Evolutionary conservation across 2,329 filamentous ascomycete genomes (phyloP).

Genomic region (Alternaria ethzedia): DNA sequence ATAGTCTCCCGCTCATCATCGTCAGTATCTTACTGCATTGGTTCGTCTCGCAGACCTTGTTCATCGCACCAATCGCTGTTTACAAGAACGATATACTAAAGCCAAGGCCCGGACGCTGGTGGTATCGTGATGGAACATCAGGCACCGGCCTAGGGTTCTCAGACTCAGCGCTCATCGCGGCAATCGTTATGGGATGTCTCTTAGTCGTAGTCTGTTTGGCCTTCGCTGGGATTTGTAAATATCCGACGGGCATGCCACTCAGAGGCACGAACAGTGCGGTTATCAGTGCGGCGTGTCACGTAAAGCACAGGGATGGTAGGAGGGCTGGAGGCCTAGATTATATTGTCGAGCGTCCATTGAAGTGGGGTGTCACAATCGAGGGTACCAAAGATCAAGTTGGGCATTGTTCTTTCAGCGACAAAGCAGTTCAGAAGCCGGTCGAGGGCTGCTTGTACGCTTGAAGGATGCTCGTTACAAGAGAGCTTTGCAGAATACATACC

Average conservation of each 20-base stretch:
- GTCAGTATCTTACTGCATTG: not conserved
- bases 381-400: not conserved
- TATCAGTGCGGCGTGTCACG: not conserved
- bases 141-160: not conserved
- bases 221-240: accelerated
- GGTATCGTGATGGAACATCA: no score
- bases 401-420: not conserved
- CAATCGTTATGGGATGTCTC: not conserved
- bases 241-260: not conserved
- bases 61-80: accelerated
- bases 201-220: not conserved
- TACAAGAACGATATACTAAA: no score
- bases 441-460: not conserved
- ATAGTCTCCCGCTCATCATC: not conserved
- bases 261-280: not conserved
- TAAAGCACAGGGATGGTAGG: not conserved
- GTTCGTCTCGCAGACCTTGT: not conserved
- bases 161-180: not conserved
- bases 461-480: not conserved
- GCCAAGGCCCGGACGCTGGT: no score
- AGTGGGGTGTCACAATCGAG: not conserved
- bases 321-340: accelerated
- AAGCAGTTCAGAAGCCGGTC: not conserved
- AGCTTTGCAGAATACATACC: no score
- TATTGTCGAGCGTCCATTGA: not conserved